Base-by-base conservation (phyloP, 2,329 filamentous ascomycete species). In the Alternaria arbusti region DNA sequence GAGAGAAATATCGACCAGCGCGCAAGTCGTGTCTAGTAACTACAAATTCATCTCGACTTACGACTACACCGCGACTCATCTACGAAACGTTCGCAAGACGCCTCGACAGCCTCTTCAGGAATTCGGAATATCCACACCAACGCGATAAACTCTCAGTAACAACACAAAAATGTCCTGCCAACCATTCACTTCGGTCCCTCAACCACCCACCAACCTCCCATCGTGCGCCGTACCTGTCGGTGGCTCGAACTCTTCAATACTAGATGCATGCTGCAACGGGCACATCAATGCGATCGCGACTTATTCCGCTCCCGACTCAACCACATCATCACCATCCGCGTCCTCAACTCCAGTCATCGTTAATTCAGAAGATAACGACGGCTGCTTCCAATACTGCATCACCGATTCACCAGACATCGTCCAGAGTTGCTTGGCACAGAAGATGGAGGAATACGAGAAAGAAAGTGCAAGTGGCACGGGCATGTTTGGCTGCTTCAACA, bases 181-280 rank as follows among this genome's bases (percentile, higher is more conserved):
- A 61, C 61, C 67, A 15, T 70, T 67, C 57, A 52, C 56, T 8
- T 45, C 54, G 6, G 61, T 76, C 26, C 73, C 74, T 4, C 55
- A 59, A 20, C 74, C 74, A 23, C 72, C 72, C 23, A 75, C 73
- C 12, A 61, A 59, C 17, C 54, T 60, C 13, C 30, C 71, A 17
- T 67, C 73, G 20, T 75, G 73, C 61, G 68, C 73, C 7, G 68
- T 77, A 11, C 74, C 70, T 26, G 51, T 76, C 26, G 74, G 74
- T 46, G 69, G 70, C 44, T 66, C 65, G 20, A 77, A 77, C 61
- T 64, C 68, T 25, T 71, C 74, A 12, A 70, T 75, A 26, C 68
- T 77, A 40, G 73, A 77, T 52, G 68, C 66, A 22, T 77, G 74
- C 50, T 77, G 74, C 59, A 76, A 76, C 55, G 68, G 72, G 9